Evolutionary conservation across 75 land plant species (phyloP), one percentile per base, ranked within the genome.

Genomic region (Gnetum montanum): DNA sequence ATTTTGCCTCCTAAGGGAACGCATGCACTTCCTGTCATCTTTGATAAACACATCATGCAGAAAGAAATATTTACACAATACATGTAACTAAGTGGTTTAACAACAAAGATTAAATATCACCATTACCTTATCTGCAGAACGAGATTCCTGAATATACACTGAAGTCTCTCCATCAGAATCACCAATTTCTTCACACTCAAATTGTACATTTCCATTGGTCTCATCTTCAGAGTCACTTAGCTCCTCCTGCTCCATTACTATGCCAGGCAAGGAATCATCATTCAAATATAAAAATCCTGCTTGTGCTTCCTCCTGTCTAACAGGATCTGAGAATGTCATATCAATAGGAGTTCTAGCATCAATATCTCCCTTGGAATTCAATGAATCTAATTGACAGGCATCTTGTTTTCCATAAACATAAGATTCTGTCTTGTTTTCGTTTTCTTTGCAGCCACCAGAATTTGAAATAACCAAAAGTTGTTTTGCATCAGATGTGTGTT

Each of bases 221-320:
- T 81, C 94, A 24, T 89, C 95, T 47, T 85, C 89, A 44, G 95
- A 75, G 53, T 85, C 95, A 69, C 91, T 89, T 16, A 89, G 64
- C 58, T 89, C 95, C 70, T 89, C 95, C 48, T 79, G 80, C 51
- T 89, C 90, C 95, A 89, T 89, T 33, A 89, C 78, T 22, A 89
- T 85, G 5, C 43, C 81, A 25, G 69, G 62, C 51, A 58, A 60
- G 46, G 78, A 73, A 13, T 63, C 68, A 34, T 81, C 75, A 60
- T 54, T 16, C 10, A 19, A 23, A 43, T 43, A 20, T 18, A 45
- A 31, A 26, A 7, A 6, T 4, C 12, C 13, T 8, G 16, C 25
- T 57, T 57, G 19, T 3, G 57, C 57, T 62, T 31, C 30, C 19
- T 60, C 56, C 56, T 53, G 26, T 19, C 27, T 40, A 18, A 25